Evolutionary conservation across 345 rosid species (phyloP).

Genomic region (Euphorbia lathyris): DNA sequence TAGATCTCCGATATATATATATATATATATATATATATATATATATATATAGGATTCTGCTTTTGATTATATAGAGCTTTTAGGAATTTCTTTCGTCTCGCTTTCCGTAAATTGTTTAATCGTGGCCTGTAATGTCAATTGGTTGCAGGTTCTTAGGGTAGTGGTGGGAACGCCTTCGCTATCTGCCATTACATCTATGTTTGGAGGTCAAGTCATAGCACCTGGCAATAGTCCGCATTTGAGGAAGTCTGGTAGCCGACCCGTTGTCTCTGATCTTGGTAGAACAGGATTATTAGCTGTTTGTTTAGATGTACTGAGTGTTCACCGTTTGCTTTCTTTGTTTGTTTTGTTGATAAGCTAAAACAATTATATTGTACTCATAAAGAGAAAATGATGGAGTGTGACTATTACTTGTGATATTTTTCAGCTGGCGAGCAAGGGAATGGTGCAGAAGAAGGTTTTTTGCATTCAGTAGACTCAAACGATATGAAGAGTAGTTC

Average conservation of each 20-base stretch:
- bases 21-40: too few relatives aligned
- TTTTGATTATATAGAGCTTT: background rate
- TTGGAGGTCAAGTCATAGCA: constrained; percentile 53
- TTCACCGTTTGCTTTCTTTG: background rate
- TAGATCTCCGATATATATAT: too few relatives aligned
- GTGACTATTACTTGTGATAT: constrained; percentile 3
- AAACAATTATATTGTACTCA: too few relatives aligned
- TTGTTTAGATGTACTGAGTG: background rate
- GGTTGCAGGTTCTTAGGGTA: background rate
- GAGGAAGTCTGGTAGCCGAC: constrained; percentile 84
- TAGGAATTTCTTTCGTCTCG: background rate
- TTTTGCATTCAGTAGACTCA: constrained; percentile 38
- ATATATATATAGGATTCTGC: background rate
- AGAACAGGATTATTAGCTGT: constrained; percentile 6
- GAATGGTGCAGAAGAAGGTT: constrained; percentile 50
- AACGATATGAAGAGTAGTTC: constrained; percentile 45
- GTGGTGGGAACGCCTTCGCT: background rate
- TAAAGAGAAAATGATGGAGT: background rate
- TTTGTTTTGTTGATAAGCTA: background rate
- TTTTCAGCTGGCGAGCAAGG: constrained; percentile 47
- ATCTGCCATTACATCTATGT: constrained; percentile 38
- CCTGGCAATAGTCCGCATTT: constrained; percentile 66
- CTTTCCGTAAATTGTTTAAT: background rate
- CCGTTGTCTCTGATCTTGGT: constrained; percentile 67
- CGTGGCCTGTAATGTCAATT: background rate